Base-by-base conservation (phyloP, 371 early-diverging fungal species). In the Astathelohania contejeani region DNA sequence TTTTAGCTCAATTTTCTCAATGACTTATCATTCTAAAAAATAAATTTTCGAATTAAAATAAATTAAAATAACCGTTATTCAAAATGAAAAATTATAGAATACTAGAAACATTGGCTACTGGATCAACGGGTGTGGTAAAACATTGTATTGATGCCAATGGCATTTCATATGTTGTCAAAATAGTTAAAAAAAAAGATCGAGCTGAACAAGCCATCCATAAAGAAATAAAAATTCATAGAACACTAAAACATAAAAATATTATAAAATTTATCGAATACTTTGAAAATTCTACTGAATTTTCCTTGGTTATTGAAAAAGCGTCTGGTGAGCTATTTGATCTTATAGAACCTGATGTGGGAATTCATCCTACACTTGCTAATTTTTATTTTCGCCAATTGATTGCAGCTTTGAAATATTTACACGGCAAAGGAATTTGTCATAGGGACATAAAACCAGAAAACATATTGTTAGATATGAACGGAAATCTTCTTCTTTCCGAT, bases 311-410 rank as follows among this genome's bases (percentile, higher is more conserved):
- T 65, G 65, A 61, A 24, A 50, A 56, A 1, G 67, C 44, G 4
- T 42, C 49, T 16, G 45, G 47, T 42, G 67, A 66, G 50, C 26
- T 72, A 25, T 51, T 43, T 28, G 24, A n/a, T 40, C 62, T 66
- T 29, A 76, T 76, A 76, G 81, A 75, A 26, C 80, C 81, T 0
- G 82, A 80, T 70, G 72, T 77, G 3, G 85, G 85, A 2, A 60
- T 84, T n/a, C 77, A 79, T 46, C 49, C 66, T 20, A 71, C 75
- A 14, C 49, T 84, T 6, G 79, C 79, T 0, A 82, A 83, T 60
- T 71, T 82, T 46, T 82, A 81, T 67, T 80, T 82, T 59, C 52
- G 65, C 39, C 83, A 84, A 56, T 66, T 83, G 25, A 63, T 83
- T 6, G 69, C 74, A 12, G 83, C 62, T 18, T 12, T 71, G n/a